Base-by-base conservation (phyloP, 2,329 filamentous ascomycete species). In the Byssochlamys sp. region DNA sequence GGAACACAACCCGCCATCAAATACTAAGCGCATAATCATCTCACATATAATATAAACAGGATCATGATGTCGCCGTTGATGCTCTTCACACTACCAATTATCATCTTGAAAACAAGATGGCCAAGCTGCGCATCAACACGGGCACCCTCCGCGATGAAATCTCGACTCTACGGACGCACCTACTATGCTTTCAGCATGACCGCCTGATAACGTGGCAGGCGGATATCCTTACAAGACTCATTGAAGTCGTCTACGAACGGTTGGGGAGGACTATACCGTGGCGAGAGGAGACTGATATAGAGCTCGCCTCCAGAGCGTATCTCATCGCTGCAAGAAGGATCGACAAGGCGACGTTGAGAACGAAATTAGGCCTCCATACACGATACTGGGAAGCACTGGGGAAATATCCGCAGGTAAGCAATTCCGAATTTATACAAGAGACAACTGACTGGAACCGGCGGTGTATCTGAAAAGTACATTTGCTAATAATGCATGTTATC, bases 151-250 rank as follows among this genome's bases (percentile, higher is more conserved):
- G 65, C 45, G 59, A 60, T 25, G 70, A 71, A 29, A 54, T 68
- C 26, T 58, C 59, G 31, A 62, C 62, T 19, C 63, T 71, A 24
- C 61, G 69, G 25, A 63, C 57, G 5, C 65, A 69, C 53, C 31
- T 71, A 56, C 63, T 60, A 14, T 58, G 65, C 3, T 65, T 66
- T 50, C 57, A 66, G 24, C 61, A 64, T 45, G 67, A 70, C 2
- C 58, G 65, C 29, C 62, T 71, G 31, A 60, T 62, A n/a, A 70
- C 62, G 35, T 73, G 70, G 69, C 66, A 73, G 55, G 70, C 70
- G 12, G 67, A 73, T 54, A 64, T 64, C n/a, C 63, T 73, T 12
- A 72, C 70, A 1, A 66, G 68, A 25, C 63, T 73, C n/a, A 65
- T 73, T 53, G 70, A 71, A 52, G 63, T 69, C 25, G 62, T 67